Conservation (phyloP, 352 stramenopile species). For the Pythium plurisporium region DNA sequence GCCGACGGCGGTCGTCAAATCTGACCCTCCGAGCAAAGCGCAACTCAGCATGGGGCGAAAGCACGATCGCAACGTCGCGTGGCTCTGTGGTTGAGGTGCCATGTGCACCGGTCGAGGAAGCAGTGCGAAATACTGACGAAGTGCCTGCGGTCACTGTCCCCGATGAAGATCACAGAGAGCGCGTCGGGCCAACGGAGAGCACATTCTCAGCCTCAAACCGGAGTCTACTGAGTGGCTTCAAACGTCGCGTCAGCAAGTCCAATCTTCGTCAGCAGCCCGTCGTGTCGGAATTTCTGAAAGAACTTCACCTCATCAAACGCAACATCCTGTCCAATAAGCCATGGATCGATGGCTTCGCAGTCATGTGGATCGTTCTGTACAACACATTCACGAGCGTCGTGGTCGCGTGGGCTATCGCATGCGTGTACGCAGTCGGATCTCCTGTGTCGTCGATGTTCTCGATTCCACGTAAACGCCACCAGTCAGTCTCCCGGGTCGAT, state of each 20-base stretch:
- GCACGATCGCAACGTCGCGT: background rate
- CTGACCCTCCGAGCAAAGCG: background rate
- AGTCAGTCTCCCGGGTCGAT: background rate
- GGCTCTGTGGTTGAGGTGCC: background rate
- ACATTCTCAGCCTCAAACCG: background rate
- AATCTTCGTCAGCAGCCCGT: background rate
- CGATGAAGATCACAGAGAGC: background rate
- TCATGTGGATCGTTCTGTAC: slow-evolving; percentile 31
- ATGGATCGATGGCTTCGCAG: slow-evolving; percentile 25
- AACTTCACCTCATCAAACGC: slow-evolving; percentile 26
- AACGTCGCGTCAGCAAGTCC: slow-evolving; percentile 11
- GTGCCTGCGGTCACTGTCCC: background rate
- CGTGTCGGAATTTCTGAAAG: slow-evolving; percentile 24
- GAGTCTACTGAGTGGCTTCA: slow-evolving; percentile 5
- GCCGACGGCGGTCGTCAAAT: background rate
- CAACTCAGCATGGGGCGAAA: background rate
- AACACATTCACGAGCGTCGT: slow-evolving; percentile 26
- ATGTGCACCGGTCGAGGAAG: background rate
- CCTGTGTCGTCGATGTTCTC: slow-evolving; percentile 18
- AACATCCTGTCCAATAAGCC: slow-evolving; percentile 27
- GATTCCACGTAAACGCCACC: background rate
- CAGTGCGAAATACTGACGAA: background rate
- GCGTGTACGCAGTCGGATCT: slow-evolving; percentile 26
- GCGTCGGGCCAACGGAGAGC: background rate
- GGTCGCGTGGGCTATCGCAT: slow-evolving; percentile 17